Evolutionary conservation across 192 early-diverging fungal species (phyloP), one percentile per base, ranked within the genome.

Genomic region (Gaertneriomyces sp.): DNA sequence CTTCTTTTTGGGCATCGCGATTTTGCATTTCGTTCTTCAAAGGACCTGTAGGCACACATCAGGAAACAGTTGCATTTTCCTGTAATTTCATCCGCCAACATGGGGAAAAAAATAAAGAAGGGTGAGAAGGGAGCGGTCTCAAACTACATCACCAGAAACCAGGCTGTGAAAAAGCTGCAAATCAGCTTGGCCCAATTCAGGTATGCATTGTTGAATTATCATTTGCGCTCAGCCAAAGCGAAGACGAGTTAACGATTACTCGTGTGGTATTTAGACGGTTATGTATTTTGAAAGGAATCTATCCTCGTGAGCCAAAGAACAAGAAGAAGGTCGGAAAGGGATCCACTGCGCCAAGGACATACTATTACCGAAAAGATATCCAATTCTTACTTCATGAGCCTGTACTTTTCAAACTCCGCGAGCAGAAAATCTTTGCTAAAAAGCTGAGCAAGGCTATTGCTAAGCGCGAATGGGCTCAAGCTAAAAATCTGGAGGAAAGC

Each of bases 241-340:
- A 20, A 11, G 11, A 20, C 11, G 53, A 11, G 16, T 20, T 55
- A 10, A 33, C 16, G 33, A 55, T 16, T 45, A 38, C 33, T n/a
- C 41, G n/a, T 56, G 41, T 54, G 33, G 61, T 60, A 17, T 39
- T 49, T 46, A 68, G 96, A 72, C 92, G 95, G 25, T 81, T 99
- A 45, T 97, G 95, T 77, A 99, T 99, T 78, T 79, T 99, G 66
- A 99, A 99, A 79, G 96, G 96, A 39, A 91, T 99, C 64, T 99
- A 99, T 79, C 96, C 96, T 6, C 88, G 91, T 38, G 94, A 96
- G 76, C 96, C 96, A 45, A 85, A 81, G 60, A 94, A 90, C 81
- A 91, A 90, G 70, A 93, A 93, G 81, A 95, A 92, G 77, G 91
- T 91, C 72, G 88, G 88, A 79, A 90, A 90, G 69, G 93, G 94